Conservation (phyloP, 2,329 filamentous ascomycete species). For the Claviceps cyperi region DNA sequence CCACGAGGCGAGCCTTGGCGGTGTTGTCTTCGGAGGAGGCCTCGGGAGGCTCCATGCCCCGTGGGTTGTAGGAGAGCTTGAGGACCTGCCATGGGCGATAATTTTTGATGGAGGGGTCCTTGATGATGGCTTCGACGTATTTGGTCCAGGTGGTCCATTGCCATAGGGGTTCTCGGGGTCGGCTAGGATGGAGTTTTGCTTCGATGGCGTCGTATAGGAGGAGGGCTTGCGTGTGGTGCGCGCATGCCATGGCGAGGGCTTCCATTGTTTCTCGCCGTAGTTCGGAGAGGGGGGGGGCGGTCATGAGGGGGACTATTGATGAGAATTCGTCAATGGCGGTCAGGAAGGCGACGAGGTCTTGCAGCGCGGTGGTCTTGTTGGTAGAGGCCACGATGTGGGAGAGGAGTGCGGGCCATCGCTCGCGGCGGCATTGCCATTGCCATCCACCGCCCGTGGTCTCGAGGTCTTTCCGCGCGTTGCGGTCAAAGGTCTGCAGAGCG, state of each 20-base stretch:
- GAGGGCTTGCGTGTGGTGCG: slow-evolving; percentile 14
- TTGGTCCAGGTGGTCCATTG: slow-evolving; percentile 20
- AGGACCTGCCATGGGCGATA: slow-evolving; percentile 16
- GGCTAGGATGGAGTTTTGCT: neutral
- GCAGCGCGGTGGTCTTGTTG: slow-evolving; percentile 1
- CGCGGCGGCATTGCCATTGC: no score
- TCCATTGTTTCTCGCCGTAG: slow-evolving; percentile 6
- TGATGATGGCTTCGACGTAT: slow-evolving; percentile 19
- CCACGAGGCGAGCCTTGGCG: slow-evolving; percentile 16
- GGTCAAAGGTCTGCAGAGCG: slow-evolving; percentile 4
- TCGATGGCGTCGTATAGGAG: slow-evolving; percentile 11
- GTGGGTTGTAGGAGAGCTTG: slow-evolving; percentile 6
- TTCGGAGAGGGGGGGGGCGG: slow-evolving; percentile 1
- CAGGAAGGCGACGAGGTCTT: slow-evolving; percentile 8
- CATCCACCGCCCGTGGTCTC: no score
- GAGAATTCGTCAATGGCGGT: slow-evolving; percentile 8
- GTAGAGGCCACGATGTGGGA: slow-evolving; percentile 4
- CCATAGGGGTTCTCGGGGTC: slow-evolving; percentile 10
- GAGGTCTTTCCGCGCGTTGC: neutral
- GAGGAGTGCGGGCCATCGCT: slow-evolving; percentile 9
- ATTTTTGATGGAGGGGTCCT: slow-evolving; percentile 14
- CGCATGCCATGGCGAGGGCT: slow-evolving; percentile 8
- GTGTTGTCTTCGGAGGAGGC: slow-evolving; percentile 3
- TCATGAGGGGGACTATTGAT: slow-evolving; percentile 4
- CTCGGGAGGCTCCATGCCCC: neutral